Percentiles rank a stretch among this genome's conserved stretches.
These are phyloP conservation scores for Lophiotrema nucula DNA, from an alignment of 495 filamentous ascomycete species.

Conservation along the genomic window DNA sequence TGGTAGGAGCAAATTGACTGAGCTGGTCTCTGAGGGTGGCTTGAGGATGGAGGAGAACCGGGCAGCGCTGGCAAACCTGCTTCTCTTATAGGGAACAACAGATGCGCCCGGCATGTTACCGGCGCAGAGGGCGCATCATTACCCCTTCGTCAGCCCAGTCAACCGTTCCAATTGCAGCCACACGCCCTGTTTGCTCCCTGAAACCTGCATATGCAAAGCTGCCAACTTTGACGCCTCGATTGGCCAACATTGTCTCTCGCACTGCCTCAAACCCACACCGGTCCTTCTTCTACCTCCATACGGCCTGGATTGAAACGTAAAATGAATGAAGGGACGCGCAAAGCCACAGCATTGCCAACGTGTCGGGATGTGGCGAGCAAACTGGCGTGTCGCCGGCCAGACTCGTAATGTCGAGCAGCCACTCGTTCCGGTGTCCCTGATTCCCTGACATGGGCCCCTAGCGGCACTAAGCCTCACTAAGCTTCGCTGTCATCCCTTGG, in stretches of 20 bases:
- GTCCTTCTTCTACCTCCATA: too few species aligned
- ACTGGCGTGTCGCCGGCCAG: conserved; percentile 1
- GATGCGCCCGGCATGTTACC: too few species aligned
- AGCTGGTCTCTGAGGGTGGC: neutral
- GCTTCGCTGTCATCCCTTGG: neutral
- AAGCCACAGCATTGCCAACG: neutral
- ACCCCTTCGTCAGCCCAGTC: conserved; percentile 1
- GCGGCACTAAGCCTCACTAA: conserved; percentile 22
- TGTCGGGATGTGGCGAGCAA: neutral
- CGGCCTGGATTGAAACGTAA: too few species aligned
- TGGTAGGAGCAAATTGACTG: neutral
- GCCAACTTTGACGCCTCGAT: too few species aligned
- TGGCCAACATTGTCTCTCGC: neutral
- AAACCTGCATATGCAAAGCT: conserved; percentile 12
- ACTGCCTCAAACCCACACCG: neutral
- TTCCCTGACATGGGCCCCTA: neutral
- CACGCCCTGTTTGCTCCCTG: neutral
- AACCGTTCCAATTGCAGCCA: neutral
- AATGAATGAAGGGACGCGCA: too few species aligned
- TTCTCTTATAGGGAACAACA: too few species aligned
- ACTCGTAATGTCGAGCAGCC: neutral
- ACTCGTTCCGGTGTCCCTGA: neutral
- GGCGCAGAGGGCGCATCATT: neutral
- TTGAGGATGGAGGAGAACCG: too few species aligned
- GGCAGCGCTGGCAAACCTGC: too few species aligned